Percentiles rank a stretch among this genome's conserved stretches.
phyloP scores from a whole-genome alignment of 73 alveolate genomes.

The Durusdinium trenchii region DNA sequence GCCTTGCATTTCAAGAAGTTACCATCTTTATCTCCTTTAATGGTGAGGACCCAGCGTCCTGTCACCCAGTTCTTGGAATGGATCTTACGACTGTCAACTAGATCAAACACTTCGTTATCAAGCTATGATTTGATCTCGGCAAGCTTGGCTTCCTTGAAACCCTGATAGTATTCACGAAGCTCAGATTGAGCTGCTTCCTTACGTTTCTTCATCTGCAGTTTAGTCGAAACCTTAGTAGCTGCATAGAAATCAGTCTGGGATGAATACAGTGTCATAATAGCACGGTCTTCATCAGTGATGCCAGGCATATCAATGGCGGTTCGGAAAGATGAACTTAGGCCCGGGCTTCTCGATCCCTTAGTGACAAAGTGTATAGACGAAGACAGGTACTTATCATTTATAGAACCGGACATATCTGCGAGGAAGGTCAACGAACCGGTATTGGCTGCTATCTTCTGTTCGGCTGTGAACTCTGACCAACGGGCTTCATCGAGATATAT shows the following conservation, averaged over 20 bases:
- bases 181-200: neutral
- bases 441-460: neutral
- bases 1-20: neutral
- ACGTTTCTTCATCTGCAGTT: neutral
- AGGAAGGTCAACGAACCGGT: neutral
- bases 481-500: neutral
- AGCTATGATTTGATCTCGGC: neutral
- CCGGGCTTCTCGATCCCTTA: neutral
- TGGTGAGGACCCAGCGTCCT: slow-evolving; percentile 31
- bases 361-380: neutral
- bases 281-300: neutral
- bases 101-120: neutral
- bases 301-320: neutral
- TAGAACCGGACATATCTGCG: neutral
- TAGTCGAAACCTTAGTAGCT: too few species aligned
- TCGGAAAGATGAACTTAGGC: neutral
- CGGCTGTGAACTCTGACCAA: too few species aligned
- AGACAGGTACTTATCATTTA: too few species aligned
- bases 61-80: neutral
- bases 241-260: neutral
- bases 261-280: too few species aligned
- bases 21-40: neutral
- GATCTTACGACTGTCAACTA: neutral
- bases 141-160: neutral
- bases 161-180: neutral